Base-by-base conservation (phyloP, 176 grass and related monocot genomes). In the Eragrostis curvula region DNA sequence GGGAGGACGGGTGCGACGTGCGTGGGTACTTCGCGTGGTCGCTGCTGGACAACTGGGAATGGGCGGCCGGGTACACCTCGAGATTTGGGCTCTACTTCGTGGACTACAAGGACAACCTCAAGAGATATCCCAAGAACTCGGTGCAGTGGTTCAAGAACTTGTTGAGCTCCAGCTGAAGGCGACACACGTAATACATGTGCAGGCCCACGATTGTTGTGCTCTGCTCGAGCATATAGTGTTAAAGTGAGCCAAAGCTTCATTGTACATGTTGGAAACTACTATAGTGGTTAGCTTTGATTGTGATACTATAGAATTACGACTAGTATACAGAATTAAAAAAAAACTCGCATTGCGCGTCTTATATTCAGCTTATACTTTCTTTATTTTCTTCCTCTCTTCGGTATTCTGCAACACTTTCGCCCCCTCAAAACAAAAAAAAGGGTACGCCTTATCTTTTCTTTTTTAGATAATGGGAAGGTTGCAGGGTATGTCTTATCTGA, bases 21-120 rank as follows among this genome's bases (percentile, higher is more conserved):
- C 79, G 85, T 39, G 96, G 96, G 27, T 98, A 98, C 79, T 98
- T 98, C 78, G 96, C 84, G 15, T 98, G 96, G 96, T 98, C 96
- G 50, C 79, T 98, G 77, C 92, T 98, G 11, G 96, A 98, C 82
- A 98, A 98, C 82, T 98, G 96, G 96, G 96, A 98, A 30, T 98
- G 96, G 92, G 87, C 90, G 16, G 96, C 92, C 3, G 96, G 96
- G 21, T 98, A 85, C 76, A 83, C 87, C 52, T 91, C 96, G 0
- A 86, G 96, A 73, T 98, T 95, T 64, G 96, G 96, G 27, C 76
- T 98, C 59, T 93, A 98, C 87, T 98, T 88, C 70, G 86, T 98
- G 0, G 92, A 98, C 32, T 98, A 98, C 84, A 93, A 83, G 10
- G 82, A 95, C 30, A 91, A 91, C 9, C 96, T 95, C 28, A 95